Evolutionary conservation across 495 filamentous ascomycete species (phyloP).

Genomic region (Daldinia caldariorum): DNA sequence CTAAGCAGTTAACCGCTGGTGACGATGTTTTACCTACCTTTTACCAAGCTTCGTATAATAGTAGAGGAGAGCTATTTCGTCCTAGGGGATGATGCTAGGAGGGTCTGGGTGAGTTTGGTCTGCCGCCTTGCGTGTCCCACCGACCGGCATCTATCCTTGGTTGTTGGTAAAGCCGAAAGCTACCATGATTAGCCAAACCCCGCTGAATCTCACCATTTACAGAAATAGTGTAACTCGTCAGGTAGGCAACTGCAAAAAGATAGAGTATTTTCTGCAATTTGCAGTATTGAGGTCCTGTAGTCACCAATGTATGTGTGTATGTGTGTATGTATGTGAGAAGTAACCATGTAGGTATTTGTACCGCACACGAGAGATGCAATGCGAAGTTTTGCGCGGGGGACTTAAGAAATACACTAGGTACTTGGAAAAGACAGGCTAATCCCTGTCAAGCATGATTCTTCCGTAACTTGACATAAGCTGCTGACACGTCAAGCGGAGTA

Average conservation of each 20-base stretch:
- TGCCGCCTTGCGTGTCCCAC: constrained; percentile 34
- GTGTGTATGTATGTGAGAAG: background rate
- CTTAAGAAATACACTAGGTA: background rate
- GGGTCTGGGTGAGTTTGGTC: constrained; percentile 34
- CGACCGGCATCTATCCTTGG: constrained; percentile 39
- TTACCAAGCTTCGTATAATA: constrained; percentile 31
- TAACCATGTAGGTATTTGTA: too few species aligned
- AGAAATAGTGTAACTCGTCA: constrained; percentile 10
- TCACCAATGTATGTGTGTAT: too few species aligned
- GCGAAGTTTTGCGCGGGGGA: constrained; percentile 6
- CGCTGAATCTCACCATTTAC: constrained; percentile 41
- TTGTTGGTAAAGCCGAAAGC: constrained; percentile 41
- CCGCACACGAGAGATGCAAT: constrained; percentile 19
- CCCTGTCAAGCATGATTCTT: constrained; percentile 20
- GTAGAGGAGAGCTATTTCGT: constrained; percentile 22
- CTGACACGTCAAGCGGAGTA: constrained; percentile 24
- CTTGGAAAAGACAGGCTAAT: background rate
- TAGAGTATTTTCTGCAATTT: too few species aligned
- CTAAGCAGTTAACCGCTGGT: constrained; percentile 11
- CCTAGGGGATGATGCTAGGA: constrained; percentile 7
- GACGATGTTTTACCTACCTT: constrained; percentile 1
- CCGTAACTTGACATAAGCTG: constrained; percentile 7
- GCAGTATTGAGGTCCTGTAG: too few species aligned
- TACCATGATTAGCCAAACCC: constrained; percentile 39
- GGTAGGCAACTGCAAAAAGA: background rate